Evolutionary conservation across 371 early-diverging fungal genomes (phyloP).

Genomic region (Mucor lusitanicus): DNA sequence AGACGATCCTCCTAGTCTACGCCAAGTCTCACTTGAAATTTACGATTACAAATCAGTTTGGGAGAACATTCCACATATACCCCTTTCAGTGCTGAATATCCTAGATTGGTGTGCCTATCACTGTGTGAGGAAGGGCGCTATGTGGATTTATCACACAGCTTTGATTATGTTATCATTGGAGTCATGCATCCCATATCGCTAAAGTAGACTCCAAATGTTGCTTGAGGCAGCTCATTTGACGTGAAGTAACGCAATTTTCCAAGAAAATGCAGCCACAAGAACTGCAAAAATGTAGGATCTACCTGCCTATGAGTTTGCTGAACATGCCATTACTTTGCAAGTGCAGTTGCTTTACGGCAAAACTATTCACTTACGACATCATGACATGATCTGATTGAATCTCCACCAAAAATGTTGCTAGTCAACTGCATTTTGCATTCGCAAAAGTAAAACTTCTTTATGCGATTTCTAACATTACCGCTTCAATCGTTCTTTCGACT

Average conservation of each 20-base stretch:
- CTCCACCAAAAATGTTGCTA: not conserved
- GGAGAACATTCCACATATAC: not conserved
- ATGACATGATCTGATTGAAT: not conserved
- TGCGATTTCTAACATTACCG: constrained; percentile 1
- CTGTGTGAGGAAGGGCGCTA: no score
- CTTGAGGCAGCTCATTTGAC: no score
- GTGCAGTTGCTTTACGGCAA: not conserved
- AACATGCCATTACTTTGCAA: no score
- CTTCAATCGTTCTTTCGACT: not conserved
- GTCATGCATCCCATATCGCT: no score
- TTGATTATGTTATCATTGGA: no score
- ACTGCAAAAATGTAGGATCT: not conserved
- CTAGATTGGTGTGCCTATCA: not conserved
- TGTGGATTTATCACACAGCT: no score
- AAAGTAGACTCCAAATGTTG: no score
- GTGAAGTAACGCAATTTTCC: no score
- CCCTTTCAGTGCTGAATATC: not conserved
- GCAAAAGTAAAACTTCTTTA: not conserved
- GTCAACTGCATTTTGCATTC: not conserved
- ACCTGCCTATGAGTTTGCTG: not conserved
- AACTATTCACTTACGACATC: not conserved
- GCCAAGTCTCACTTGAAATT: not conserved
- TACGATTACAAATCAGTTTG: not conserved
- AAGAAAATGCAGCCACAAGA: not conserved
- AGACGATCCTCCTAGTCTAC: not conserved